A percentile compares a stretch with the other conserved stretches of the same genome.
phyloP scores from a whole-genome alignment of 2,329 filamentous ascomycete species.

The Microsporum ferrugineum region DNA sequence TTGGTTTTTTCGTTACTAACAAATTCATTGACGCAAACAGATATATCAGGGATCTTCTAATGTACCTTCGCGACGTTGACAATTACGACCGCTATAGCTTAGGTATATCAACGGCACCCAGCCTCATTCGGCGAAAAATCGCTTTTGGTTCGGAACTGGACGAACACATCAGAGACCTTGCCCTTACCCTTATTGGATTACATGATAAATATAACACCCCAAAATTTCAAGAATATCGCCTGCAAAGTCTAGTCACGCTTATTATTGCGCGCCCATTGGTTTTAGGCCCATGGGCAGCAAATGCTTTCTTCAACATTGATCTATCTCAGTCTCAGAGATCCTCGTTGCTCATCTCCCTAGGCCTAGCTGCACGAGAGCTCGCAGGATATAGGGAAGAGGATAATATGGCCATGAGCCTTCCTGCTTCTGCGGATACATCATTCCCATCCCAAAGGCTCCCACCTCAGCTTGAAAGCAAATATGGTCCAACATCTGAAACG shows the following conservation, averaged over 20 bases:
- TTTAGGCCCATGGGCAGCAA: constrained; percentile 75
- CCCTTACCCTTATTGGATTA: constrained; percentile 62
- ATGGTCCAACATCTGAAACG: constrained; percentile 34
- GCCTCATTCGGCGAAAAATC: constrained; percentile 76
- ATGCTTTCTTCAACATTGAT: constrained; percentile 82
- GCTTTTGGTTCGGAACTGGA: constrained; percentile 78
- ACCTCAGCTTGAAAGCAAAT: constrained; percentile 59
- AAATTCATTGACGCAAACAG: constrained; percentile 17
- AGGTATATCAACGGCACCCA: constrained; percentile 62
- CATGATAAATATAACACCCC: constrained; percentile 78
- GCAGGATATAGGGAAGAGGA: constrained; percentile 59
- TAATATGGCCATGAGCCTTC: constrained; percentile 27
- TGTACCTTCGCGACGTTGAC: constrained; percentile 67
- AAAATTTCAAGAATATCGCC: constrained; percentile 60
- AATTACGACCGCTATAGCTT: constrained; percentile 75
- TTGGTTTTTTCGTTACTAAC: constrained; percentile 10
- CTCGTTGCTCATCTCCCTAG: constrained; percentile 68
- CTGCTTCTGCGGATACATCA: constrained; percentile 30
- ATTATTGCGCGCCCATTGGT: constrained; percentile 62
- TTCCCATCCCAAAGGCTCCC: constrained; percentile 80
- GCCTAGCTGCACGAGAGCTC: constrained; percentile 70
- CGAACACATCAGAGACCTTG: constrained; percentile 72
- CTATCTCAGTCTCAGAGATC: constrained; percentile 78
- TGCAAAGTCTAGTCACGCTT: constrained; percentile 73
- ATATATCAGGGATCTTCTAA: constrained; percentile 76